Evolutionary conservation across 1,139 yeast genomes (phyloP).

Genomic region (Debaryomyces coudertii): DNA sequence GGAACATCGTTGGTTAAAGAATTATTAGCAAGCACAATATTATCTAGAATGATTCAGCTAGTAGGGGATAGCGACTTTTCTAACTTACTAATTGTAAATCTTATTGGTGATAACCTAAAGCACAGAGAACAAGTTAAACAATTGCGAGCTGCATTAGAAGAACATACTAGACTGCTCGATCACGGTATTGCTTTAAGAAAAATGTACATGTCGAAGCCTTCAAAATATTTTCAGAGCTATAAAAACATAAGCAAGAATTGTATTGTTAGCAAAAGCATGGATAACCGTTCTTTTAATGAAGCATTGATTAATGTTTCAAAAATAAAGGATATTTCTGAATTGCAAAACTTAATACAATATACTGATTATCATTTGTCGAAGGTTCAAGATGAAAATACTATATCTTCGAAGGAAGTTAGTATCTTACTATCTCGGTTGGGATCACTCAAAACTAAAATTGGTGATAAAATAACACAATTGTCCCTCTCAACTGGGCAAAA

Average conservation of each 20-base stretch:
- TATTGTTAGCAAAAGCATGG: constrained; percentile 30
- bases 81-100: constrained; percentile 64
- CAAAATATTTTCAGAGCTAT: constrained; percentile 6
- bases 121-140: constrained; percentile 78
- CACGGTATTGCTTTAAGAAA: neutral
- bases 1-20: constrained; percentile 61
- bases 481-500: neutral
- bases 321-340: constrained; percentile 23
- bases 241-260: constrained; percentile 15
- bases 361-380: constrained; percentile 22
- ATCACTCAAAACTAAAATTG: constrained; percentile 14
- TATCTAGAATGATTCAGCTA: constrained; percentile 55
- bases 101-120: constrained; percentile 66
- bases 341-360: constrained; percentile 25
- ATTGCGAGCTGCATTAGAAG: constrained; percentile 69
- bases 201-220: constrained; percentile 11
- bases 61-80: constrained; percentile 76
- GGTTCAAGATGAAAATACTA: constrained; percentile 5
- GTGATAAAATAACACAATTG: constrained; percentile 14
- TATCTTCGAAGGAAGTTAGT: neutral
- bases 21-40: constrained; percentile 54
- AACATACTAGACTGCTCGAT: constrained; percentile 47
- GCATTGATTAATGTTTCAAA: constrained; percentile 35
- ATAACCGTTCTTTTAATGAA: constrained; percentile 42
- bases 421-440: constrained; percentile 15